Evolutionary conservation across 169 alveolate species (phyloP).

Genomic region (Eimeria mitis): DNA sequence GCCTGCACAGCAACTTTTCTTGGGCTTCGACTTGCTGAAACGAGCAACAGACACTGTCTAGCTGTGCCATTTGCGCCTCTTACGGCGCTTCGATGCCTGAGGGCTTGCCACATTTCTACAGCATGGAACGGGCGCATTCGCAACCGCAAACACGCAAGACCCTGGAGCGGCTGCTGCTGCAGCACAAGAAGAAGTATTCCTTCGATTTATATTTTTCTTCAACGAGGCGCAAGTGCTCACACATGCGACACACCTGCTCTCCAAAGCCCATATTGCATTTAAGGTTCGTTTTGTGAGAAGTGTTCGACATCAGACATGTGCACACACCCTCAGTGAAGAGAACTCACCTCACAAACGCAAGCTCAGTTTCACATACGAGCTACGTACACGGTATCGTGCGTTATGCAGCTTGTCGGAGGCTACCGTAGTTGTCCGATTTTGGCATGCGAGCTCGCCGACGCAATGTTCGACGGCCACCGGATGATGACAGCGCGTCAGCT

Average conservation of each 20-base stretch:
- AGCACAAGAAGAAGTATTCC: slow-evolving; percentile 74
- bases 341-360: neutral
- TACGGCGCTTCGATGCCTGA: neutral
- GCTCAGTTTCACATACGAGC: neutral
- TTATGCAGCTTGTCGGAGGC: slow-evolving; percentile 71
- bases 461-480: slow-evolving; percentile 77
- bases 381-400: slow-evolving; percentile 1
- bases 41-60: neutral
- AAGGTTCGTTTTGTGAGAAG: slow-evolving; percentile 21
- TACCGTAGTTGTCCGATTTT: slow-evolving; percentile 72
- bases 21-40: neutral
- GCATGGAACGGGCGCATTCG: slow-evolving; percentile 79
- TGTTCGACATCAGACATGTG: neutral
- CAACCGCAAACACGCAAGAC: slow-evolving; percentile 19
- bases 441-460: slow-evolving; percentile 83
- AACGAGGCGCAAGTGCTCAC: slow-evolving; percentile 78
- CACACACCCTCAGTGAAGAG: neutral
- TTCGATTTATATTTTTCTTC: slow-evolving; percentile 65
- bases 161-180: slow-evolving; percentile 79
- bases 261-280: slow-evolving; percentile 69
- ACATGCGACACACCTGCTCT: slow-evolving; percentile 79
- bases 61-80: neutral
- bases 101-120: slow-evolving; percentile 1
- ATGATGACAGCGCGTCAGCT: slow-evolving; percentile 81
- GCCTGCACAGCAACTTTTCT: neutral